Evolutionary conservation across 257 asterid species (phyloP), one percentile per base, ranked within the genome.

Genomic region (Coffea eugenioides): DNA sequence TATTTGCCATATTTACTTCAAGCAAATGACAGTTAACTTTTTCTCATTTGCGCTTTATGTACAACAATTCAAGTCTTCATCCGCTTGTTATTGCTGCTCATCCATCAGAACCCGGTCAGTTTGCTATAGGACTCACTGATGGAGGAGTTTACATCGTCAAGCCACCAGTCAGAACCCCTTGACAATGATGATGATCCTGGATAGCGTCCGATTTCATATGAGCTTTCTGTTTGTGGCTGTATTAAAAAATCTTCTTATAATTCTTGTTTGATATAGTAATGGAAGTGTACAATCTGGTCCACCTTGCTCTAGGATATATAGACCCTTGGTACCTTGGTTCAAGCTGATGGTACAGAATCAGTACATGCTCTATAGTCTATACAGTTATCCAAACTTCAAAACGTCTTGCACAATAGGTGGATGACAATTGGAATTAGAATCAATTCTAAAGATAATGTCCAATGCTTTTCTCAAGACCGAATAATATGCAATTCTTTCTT

Each of bases 81-180:
- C 64, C 64, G 8, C 23, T 20, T 56, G 64, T 18, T 18, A 56
- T 56, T 56, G 64, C 64, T 20, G 64, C 64, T 56, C 64, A 56
- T 56, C 64, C 64, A 56, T 56, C n/a, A 20, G 64, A 56, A 3
- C 8, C 92, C 5, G 84, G 87, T 69, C 97, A 92, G 85, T 88
- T 91, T n/a, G 97, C 95, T 0, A 45, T 92, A 75, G 93, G 95
- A 43, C 88, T 92, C 39, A 85, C 85, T 4, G 97, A 92, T 82
- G 97, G 97, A 5, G 83, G 89, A n/a, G 95, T 92, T 39, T 81
- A 82, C 57, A 92, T 92, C 80, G 80, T 92, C 9, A 95, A 92
- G 86, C 95, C 94, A 36, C 81, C 80, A 36, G 92, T 31, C 86
- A 0, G 90, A 88, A 81, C 93, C 91, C n/a, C 90, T 91, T 6